A percentile compares a stretch with the other conserved stretches of the same genome.
phyloP scores from a whole-genome alignment of 2,329 filamentous ascomycete genomes.

The Daldinia sp. region DNA sequence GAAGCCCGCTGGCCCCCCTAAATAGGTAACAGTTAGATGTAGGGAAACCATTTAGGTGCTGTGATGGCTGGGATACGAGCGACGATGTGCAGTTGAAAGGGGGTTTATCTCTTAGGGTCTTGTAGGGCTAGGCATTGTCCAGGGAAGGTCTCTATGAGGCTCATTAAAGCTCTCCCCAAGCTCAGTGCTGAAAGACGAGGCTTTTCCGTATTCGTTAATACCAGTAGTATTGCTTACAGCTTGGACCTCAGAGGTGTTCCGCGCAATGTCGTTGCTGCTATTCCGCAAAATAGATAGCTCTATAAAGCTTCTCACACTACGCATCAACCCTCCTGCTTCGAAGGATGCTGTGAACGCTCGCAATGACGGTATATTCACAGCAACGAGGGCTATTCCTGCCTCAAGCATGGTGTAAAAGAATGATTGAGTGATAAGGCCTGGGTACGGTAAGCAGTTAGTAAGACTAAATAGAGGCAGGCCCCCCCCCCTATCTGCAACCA shows the following conservation, averaged over 20 bases:
- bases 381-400: background rate
- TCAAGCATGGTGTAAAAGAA: background rate
- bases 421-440: background rate
- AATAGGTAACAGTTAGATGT: no score
- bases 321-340: background rate
- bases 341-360: background rate
- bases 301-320: background rate
- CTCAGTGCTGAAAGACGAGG: background rate
- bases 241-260: no score
- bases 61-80: no score
- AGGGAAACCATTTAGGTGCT: no score
- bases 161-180: no score
- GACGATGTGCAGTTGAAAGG: no score
- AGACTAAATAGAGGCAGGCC: background rate
- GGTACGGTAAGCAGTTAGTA: background rate
- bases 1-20: no score
- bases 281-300: background rate
- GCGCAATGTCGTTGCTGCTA: background rate
- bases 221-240: no score
- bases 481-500: background rate
- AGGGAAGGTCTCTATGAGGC: no score
- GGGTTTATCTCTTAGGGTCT: no score
- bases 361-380: background rate
- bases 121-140: no score
- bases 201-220: background rate